Conservation (phyloP, 139 green algal species). For the Chloropicon primus region DNA sequence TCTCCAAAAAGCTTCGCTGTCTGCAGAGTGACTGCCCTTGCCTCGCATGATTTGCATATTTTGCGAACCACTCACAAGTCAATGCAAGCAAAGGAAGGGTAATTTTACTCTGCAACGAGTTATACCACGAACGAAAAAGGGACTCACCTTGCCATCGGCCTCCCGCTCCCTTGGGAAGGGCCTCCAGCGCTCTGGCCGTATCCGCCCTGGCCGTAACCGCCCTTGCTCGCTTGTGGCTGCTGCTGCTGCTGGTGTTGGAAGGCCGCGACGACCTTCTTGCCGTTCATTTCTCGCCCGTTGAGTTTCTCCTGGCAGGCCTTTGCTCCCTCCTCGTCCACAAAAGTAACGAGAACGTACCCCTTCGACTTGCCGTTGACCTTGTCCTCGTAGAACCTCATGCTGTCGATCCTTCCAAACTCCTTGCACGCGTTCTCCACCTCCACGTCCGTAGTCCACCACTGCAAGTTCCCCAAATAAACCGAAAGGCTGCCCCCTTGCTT, state of each 20-base stretch:
- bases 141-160: too few relatives aligned
- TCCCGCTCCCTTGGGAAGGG: background rate
- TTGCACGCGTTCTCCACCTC: conserved; percentile 59
- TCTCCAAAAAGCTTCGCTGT: too few relatives aligned
- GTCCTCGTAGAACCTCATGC: conserved; percentile 69
- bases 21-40: too few relatives aligned
- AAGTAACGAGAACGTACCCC: conserved; percentile 64
- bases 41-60: too few relatives aligned
- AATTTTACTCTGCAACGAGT: too few relatives aligned
- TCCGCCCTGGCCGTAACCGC: too few relatives aligned
- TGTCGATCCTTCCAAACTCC: conserved; percentile 39
- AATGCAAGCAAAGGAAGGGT: too few relatives aligned
- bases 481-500: background rate
- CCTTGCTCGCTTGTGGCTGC: too few relatives aligned
- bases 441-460: conserved; percentile 86
- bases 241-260: conserved; percentile 2
- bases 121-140: too few relatives aligned
- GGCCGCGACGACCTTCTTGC: conserved; percentile 27
- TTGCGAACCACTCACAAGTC: too few relatives aligned
- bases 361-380: conserved; percentile 66
- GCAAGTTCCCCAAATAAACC: conserved; percentile 68
- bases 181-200: background rate
- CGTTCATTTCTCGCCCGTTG: conserved; percentile 16
- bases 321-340: conserved; percentile 5
- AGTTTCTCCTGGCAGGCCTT: background rate